Evolutionary conservation across 1,139 yeast species (phyloP), one percentile per base, ranked within the genome.

Genomic region (Diutina scorzettiae): DNA sequence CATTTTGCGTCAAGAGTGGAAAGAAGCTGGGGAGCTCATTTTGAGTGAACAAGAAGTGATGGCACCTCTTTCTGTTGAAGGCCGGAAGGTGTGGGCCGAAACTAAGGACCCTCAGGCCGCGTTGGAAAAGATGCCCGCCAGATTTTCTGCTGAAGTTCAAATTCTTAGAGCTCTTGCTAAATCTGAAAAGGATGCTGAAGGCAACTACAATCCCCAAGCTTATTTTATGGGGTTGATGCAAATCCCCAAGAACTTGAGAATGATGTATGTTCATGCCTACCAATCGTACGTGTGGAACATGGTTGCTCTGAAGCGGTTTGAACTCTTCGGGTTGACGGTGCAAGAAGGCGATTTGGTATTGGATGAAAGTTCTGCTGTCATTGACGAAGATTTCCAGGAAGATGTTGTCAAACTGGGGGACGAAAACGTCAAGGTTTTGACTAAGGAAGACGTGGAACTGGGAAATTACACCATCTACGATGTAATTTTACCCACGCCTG

Each of bases 191-290:
- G 70, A 68, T 47, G 64, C 66, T 12, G 71, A 60, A 19, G 64
- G 69, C 41, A 74, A 70, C 11, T 80, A 67, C 52, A 52, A 63
- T 33, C 48, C 59, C n/a, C 65, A 69, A 12, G 65, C 80, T 4
- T 82, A 81, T 56, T 77, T 84, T 53, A 76, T 76, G 50, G 91
- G 94, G n/a, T 72, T 93, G 42, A 80, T 83, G 81, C 76, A 89
- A 46, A 83, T 93, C 50, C 98, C 98, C 36, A 75, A 96, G 59
- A 89, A 89, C 56, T 68, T 93, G 56, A 71, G 96, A 55, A 76
- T 87, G 48, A 91, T 93, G 94, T 93, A 93, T 56, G 95, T 82
- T 2, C 99, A 93, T 62, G 95, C 98, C 2, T 93, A 93, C 57
- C 98, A 93, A 62, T 86, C 96, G 48, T 91, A 81, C 53, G 74